Conservation (phyloP, 2,329 filamentous ascomycete species). For the Curvularia sp. region DNA sequence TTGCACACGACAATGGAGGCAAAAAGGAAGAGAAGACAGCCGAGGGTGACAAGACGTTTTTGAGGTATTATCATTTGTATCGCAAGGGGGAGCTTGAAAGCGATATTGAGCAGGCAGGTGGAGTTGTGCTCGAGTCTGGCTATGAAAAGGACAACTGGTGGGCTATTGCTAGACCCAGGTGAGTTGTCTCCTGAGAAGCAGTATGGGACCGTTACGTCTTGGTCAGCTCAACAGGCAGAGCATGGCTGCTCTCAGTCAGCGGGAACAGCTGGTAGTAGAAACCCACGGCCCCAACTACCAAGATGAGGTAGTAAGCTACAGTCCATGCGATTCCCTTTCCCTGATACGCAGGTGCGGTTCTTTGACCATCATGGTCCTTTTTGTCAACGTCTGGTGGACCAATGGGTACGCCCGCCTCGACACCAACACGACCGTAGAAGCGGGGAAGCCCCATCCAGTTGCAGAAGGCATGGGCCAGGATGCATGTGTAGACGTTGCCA, state of each 20-base stretch:
- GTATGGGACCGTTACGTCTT: conserved; percentile 3
- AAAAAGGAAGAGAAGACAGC: conserved; percentile 12
- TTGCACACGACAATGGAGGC: conserved; percentile 20
- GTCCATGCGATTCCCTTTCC: conserved; percentile 67
- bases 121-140: conserved; percentile 76
- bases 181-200: neutral
- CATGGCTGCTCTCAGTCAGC: conserved; percentile 70
- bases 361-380: conserved; percentile 53
- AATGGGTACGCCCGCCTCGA: conserved; percentile 56
- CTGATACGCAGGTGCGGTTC: conserved; percentile 31
- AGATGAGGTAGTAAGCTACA: conserved; percentile 76
- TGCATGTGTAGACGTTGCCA: conserved; percentile 77
- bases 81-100: conserved; percentile 83
- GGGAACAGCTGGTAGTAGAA: conserved; percentile 77
- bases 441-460: conserved; percentile 91
- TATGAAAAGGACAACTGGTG: conserved; percentile 99
- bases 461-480: conserved; percentile 84
- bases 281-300: conserved; percentile 72
- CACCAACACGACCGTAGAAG: conserved; percentile 77
- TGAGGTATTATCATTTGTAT: conserved; percentile 96
- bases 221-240: conserved; percentile 50
- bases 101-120: conserved; percentile 77
- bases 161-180: conserved; percentile 66
- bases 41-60: conserved; percentile 66
- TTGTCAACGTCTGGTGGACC: conserved; percentile 44